Conservation (phyloP, 345 rosid species). For the Eucalyptus microcorys region DNA sequence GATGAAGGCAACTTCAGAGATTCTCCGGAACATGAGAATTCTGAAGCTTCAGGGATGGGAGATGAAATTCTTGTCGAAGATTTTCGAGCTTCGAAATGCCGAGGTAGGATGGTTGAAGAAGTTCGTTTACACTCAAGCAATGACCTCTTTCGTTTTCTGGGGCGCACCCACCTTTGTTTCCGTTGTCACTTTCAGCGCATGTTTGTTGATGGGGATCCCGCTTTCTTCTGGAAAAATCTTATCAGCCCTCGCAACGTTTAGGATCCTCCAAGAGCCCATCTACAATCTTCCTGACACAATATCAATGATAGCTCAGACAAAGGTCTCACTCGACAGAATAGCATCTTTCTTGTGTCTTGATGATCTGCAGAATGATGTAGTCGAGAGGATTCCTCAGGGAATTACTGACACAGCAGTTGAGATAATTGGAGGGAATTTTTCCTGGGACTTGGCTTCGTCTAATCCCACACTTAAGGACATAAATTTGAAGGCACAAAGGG, state of each 20-base stretch:
- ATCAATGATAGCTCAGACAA: slow-evolving; percentile 51
- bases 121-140: slow-evolving; percentile 33
- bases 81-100: slow-evolving; percentile 25
- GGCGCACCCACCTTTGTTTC: slow-evolving; percentile 58
- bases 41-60: slow-evolving; percentile 83
- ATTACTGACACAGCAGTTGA: slow-evolving; percentile 34
- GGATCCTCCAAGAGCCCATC: slow-evolving; percentile 56
- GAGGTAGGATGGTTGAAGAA: slow-evolving; percentile 56
- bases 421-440: slow-evolving; percentile 35
- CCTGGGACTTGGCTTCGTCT: slow-evolving; percentile 42
- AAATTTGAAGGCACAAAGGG: slow-evolving; percentile 27
- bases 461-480: slow-evolving; percentile 40
- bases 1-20: slow-evolving; percentile 62
- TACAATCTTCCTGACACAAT: slow-evolving; percentile 51
- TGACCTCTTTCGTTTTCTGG: slow-evolving; percentile 48
- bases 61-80: slow-evolving; percentile 57
- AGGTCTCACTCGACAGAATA: slow-evolving; percentile 63
- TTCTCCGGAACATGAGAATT: slow-evolving; percentile 61
- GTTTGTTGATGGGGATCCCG: slow-evolving; percentile 44
- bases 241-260: slow-evolving; percentile 64
- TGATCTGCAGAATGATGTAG: slow-evolving; percentile 35
- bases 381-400: slow-evolving; percentile 32
- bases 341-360: slow-evolving; percentile 46
- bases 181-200: slow-evolving; percentile 43
- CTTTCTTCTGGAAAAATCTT: slow-evolving; percentile 64